A percentile compares a stretch with the other conserved stretches of the same genome.
phyloP scores from a whole-genome alignment of 2,329 filamentous ascomycete genomes.

The Colletotrichum simmondsii region DNA sequence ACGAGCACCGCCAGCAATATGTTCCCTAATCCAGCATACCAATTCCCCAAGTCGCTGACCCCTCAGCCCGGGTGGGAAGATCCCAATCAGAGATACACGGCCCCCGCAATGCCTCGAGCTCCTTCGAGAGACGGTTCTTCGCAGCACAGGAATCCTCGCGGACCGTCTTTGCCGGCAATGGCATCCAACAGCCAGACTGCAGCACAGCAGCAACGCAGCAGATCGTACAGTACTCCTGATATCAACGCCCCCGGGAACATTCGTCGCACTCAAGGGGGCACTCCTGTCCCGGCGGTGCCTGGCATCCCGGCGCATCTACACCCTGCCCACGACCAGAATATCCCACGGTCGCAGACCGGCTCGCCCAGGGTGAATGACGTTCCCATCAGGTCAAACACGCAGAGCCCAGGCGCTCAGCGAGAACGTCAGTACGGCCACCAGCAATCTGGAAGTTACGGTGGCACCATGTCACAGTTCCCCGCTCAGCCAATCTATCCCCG shows the following conservation, averaged over 20 bases:
- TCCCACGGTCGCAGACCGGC: constrained; percentile 83
- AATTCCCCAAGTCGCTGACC: constrained; percentile 80
- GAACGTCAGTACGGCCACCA: constrained; percentile 62
- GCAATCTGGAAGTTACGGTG: constrained; percentile 59
- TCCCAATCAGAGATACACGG: constrained; percentile 83
- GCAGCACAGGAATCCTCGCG: constrained; percentile 73
- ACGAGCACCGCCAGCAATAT: constrained; percentile 81
- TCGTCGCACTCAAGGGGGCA: constrained; percentile 64
- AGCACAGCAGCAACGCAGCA: constrained; percentile 76
- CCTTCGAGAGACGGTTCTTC: constrained; percentile 82
- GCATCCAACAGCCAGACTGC: constrained; percentile 65
- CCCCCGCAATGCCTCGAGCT: constrained; percentile 84
- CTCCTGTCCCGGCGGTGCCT: constrained; percentile 75
- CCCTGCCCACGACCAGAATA: constrained; percentile 68
- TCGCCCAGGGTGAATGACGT: constrained; percentile 78
- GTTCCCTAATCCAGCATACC: constrained; percentile 67
- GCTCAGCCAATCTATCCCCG: constrained; percentile 63
- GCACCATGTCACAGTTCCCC: constrained; percentile 67
- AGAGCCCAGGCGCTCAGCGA: constrained; percentile 75
- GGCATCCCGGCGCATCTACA: constrained; percentile 80
- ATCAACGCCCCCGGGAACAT: constrained; percentile 78
- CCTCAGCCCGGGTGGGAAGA: constrained; percentile 79
- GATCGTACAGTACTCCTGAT: constrained; percentile 95
- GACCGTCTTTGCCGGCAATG: constrained; percentile 84
- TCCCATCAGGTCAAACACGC: constrained; percentile 75